Percentiles rank a stretch among this genome's conserved stretches.
Evolutionary conservation across 306 rosid genomes (phyloP).

Genomic region (Quercus alba): DNA sequence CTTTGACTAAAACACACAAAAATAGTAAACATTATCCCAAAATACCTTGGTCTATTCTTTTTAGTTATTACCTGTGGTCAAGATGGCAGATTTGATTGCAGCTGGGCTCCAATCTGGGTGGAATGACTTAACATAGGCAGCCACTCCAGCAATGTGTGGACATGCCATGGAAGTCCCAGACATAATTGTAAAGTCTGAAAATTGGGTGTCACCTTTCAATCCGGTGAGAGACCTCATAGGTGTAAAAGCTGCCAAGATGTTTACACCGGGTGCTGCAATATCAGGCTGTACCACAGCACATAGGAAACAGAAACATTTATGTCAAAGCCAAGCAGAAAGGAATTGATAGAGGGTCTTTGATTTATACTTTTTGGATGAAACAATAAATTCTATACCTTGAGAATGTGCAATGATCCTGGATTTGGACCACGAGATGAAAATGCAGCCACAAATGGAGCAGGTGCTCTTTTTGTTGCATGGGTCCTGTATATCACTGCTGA

Average conservation of each 20-base stretch:
- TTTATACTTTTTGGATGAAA: background rate
- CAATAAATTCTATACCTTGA: constrained; percentile 51
- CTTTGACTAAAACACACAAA: too few relatives aligned
- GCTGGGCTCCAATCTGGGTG: constrained; percentile 81
- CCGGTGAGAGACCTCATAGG: constrained; percentile 65
- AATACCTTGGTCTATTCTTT: background rate
- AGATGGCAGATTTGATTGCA: constrained; percentile 71
- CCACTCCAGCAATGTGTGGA: constrained; percentile 87
- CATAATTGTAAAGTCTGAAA: constrained; percentile 74
- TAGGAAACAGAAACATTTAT: background rate
- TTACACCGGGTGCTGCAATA: constrained; percentile 77
- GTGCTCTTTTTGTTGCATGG: constrained; percentile 22
- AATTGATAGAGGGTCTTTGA: background rate
- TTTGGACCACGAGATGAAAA: constrained; percentile 92
- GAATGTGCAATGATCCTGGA: constrained; percentile 50
- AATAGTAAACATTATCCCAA: background rate
- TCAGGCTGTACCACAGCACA: constrained; percentile 62
- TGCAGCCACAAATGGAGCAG: constrained; percentile 75
- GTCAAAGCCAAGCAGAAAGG: background rate
- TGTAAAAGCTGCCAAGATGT: constrained; percentile 81
- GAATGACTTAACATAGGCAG: constrained; percentile 87
- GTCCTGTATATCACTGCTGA: constrained; percentile 64
- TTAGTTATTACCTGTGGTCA: constrained; percentile 68
- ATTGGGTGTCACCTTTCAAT: constrained; percentile 63
- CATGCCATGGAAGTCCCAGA: constrained; percentile 98